Base-by-base conservation (phyloP, 1,284 basidiomycete species). In the Naganishia cerealis region DNA sequence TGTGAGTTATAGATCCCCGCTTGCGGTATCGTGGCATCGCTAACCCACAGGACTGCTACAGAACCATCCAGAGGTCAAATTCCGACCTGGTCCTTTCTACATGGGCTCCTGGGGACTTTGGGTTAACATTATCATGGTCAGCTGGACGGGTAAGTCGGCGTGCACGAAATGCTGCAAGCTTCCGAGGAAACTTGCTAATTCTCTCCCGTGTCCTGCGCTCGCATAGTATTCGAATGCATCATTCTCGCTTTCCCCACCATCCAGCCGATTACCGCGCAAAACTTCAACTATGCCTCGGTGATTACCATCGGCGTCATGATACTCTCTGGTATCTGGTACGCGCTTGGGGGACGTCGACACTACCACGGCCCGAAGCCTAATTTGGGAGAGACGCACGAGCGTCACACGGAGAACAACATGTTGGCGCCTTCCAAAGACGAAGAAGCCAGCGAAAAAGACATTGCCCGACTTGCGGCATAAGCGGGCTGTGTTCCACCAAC, bases 251-350 rank as follows among this genome's bases (percentile, higher is more conserved):
- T 72, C 72, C 73, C 73, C 29, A 70, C 73, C 10, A 29, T 70
- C 53, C 57, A 68, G 21, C 73, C 73, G 9, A 68, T 74, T 53
- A 62, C 61, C 18, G 66, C 65, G 15, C 57, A 18, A 7, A 65
- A 52, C 52, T 29, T 65, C 55, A 72, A 71, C 67, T 73, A 67
- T 42, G 57, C 71, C 8, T 67, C 68, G 39, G 57, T 71, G 58
- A 80, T 83, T 72, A 81, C 81, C 62, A 68, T 73, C 24, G 81
- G 79, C 38, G 79, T 83, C 24, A 71, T 83, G 65, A n/a, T 81
- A 29, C 70, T 83, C 15, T 75, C 80, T 7, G 74, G 75, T 12
- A 54, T 80, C 6, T 83, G 82, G 81, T 84, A 82, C 73, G 71
- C 78, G 46, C 67, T 74, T 48, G 77, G 77, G 55, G 83, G 82